Conservation (phyloP, 2,329 filamentous ascomycete species). For the Epichloe bromicola region DNA sequence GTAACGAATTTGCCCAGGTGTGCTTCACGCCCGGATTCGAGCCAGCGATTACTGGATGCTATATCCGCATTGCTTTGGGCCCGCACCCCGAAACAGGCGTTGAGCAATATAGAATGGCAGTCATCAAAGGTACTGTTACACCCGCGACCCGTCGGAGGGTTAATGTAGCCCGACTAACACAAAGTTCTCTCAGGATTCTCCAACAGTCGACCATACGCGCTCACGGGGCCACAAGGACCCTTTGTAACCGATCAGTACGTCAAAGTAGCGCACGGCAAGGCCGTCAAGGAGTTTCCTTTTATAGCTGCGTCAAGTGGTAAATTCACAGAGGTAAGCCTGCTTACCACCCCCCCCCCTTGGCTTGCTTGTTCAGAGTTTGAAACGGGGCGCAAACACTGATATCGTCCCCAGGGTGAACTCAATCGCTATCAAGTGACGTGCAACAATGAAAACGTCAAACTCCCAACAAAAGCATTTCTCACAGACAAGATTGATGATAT, state of each 20-base stretch:
- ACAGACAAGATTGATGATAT: conserved; percentile 67
- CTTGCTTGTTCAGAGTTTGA: not conserved
- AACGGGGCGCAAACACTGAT: conserved; percentile 12
- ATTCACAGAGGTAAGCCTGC: conserved; percentile 59
- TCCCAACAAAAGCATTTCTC: conserved; percentile 62
- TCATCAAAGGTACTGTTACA: conserved; percentile 60
- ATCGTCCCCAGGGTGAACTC: conserved; percentile 51
- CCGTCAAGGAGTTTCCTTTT: conserved; percentile 77
- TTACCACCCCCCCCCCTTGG: too few species aligned
- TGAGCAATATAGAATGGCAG: conserved; percentile 74
- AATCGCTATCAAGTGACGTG: conserved; percentile 68
- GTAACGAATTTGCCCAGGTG: conserved; percentile 76
- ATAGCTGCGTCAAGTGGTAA: conserved; percentile 75
- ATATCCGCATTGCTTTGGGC: conserved; percentile 72
- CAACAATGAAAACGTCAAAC: conserved; percentile 53
- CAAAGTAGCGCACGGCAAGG: conserved; percentile 67
- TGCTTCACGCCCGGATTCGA: conserved; percentile 92
- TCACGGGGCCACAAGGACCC: conserved; percentile 62
- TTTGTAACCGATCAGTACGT: conserved; percentile 83
- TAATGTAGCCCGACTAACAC: not conserved
- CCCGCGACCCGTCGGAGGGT: not conserved
- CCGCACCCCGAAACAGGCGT: conserved; percentile 58
- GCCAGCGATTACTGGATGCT: conserved; percentile 68
- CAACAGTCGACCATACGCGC: conserved; percentile 69
- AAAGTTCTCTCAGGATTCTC: conserved; percentile 47